phyloP scores from a whole-genome alignment of 257 asterid genomes.

The Anisodus acutangulus region DNA sequence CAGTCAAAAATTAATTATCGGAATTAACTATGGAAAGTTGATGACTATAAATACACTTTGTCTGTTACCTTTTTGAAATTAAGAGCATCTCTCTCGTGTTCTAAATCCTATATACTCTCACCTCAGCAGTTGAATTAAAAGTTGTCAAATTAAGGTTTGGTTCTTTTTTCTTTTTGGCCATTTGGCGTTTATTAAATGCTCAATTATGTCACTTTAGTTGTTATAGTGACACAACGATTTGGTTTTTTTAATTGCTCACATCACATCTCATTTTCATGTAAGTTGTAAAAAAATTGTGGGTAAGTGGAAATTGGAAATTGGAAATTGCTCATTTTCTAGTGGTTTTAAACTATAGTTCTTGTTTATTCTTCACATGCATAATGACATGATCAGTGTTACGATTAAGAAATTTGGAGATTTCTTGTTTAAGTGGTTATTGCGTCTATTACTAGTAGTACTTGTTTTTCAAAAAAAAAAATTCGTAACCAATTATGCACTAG shows the following conservation, averaged over 20 bases:
- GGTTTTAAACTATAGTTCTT: not conserved
- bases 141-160: constrained; percentile 10
- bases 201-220: not conserved
- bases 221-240: not conserved
- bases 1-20: not conserved
- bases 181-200: constrained; percentile 17
- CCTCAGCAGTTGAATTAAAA: constrained; percentile 17
- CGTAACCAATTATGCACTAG: too few species aligned
- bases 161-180: not conserved
- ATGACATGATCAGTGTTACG: not conserved
- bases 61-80: constrained; percentile 22
- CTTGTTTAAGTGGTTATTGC: too few species aligned
- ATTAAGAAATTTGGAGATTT: too few species aligned
- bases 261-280: not conserved
- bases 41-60: not conserved
- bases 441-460: too few species aligned
- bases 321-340: not conserved
- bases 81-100: constrained; percentile 17
- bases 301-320: too few species aligned
- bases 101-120: constrained; percentile 17
- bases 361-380: not conserved
- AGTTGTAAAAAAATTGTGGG: not conserved
- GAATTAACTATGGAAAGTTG: constrained; percentile 18
- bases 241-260: not conserved
- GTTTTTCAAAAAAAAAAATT: too few species aligned